phyloP scores from a whole-genome alignment of 2,329 filamentous ascomycete species.

The Clarireedia monteithiana region DNA sequence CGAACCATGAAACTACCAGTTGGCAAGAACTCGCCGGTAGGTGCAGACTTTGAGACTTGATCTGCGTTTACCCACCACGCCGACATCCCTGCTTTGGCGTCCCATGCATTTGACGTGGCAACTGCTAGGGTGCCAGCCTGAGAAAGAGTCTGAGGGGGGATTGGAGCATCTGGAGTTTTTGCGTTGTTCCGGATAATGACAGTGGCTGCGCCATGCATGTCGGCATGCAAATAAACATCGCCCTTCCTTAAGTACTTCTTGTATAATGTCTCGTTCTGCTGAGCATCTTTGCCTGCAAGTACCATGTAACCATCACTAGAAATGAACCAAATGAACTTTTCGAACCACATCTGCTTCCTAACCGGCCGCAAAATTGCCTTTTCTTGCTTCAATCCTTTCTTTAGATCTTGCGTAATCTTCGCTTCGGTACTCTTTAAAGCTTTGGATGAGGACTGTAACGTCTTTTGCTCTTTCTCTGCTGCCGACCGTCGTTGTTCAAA shows the following conservation, averaged over 20 bases:
- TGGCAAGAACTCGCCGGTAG: slow-evolving; percentile 71
- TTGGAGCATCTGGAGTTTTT: slow-evolving; percentile 69
- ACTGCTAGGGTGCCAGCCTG: slow-evolving; percentile 84
- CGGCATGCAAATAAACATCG: slow-evolving; percentile 87
- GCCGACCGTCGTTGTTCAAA: slow-evolving; percentile 84
- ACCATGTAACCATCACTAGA: slow-evolving; percentile 94
- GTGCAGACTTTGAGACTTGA: slow-evolving; percentile 80
- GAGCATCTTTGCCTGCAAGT: slow-evolving; percentile 77
- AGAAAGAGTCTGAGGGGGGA: slow-evolving; percentile 82
- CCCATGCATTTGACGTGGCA: slow-evolving; percentile 85
- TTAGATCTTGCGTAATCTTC: slow-evolving; percentile 79
- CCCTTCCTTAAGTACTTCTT: slow-evolving; percentile 77
- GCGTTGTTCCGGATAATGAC: slow-evolving; percentile 86
- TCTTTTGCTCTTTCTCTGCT: slow-evolving; percentile 81
- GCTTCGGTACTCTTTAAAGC: slow-evolving; percentile 85
- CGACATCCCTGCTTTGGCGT: slow-evolving; percentile 90
- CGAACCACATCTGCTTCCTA: slow-evolving; percentile 85
- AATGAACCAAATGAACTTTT: slow-evolving; percentile 94
- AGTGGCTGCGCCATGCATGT: slow-evolving; percentile 74
- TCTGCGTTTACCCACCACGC: slow-evolving; percentile 93
- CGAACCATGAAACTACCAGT: slow-evolving; percentile 72
- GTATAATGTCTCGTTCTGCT: slow-evolving; percentile 91
- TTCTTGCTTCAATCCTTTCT: slow-evolving; percentile 83
- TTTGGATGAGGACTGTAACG: slow-evolving; percentile 68
- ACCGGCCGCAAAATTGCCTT: slow-evolving; percentile 80